These are phyloP conservation scores for Alternaria incomplexa DNA, from an alignment of 2,329 filamentous ascomycete species.

Conservation along the genomic window DNA sequence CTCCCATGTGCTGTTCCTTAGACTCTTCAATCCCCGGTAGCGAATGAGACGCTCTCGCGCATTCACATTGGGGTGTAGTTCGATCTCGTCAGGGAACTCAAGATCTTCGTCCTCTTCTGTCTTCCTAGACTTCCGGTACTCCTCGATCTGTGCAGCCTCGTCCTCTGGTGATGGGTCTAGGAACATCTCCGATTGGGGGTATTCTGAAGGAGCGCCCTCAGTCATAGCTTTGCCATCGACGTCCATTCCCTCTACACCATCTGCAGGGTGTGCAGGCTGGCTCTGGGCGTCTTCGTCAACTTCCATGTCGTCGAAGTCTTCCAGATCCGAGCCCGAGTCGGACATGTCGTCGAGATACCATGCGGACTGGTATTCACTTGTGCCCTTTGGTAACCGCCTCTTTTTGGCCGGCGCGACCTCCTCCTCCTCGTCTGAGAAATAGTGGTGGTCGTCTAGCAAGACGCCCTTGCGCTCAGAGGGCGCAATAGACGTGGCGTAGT, in stretches of 20 bases:
- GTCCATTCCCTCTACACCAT: conserved; percentile 74
- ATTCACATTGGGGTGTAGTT: conserved; percentile 84
- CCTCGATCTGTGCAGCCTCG: conserved; percentile 79
- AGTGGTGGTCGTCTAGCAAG: conserved; percentile 93
- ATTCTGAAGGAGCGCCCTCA: conserved; percentile 83
- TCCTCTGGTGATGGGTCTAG: conserved; percentile 79
- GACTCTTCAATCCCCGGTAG: conserved; percentile 90
- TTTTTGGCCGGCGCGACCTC: conserved; percentile 65
- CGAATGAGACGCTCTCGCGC: conserved; percentile 84
- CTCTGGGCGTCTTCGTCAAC: conserved; percentile 60
- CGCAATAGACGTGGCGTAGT: conserved; percentile 53
- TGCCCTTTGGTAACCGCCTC: conserved; percentile 84
- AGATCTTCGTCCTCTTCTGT: conserved; percentile 87
- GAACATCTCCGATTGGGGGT: conserved; percentile 93
- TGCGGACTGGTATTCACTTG: conserved; percentile 90
- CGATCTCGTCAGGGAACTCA: conserved; percentile 97
- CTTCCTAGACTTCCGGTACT: conserved; percentile 78
- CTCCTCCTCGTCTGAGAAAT: conserved; percentile 88
- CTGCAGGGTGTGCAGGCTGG: conserved; percentile 72
- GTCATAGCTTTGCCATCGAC: conserved; percentile 65
- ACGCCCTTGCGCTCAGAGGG: conserved; percentile 74
- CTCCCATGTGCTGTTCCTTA: conserved; percentile 88
- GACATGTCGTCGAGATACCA: conserved; percentile 89
- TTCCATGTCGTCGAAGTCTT: conserved; percentile 63
- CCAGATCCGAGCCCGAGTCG: conserved; percentile 83